Evolutionary conservation across 768 basidiomycete genomes (phyloP).

Genomic region (Lactarius deliciosus): DNA sequence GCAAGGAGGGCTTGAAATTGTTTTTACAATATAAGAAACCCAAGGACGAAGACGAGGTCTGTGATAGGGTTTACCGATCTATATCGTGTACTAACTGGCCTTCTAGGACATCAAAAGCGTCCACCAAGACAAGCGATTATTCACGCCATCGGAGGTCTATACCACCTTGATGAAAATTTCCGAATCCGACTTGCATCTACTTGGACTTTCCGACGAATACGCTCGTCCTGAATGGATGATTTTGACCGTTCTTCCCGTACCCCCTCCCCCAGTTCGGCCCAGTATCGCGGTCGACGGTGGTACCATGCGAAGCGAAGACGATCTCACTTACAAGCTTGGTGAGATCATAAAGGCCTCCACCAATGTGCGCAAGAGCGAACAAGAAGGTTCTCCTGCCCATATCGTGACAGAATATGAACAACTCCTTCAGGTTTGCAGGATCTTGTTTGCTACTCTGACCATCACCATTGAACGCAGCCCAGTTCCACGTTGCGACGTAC

Average conservation of each 20-base stretch:
- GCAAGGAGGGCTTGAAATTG: conserved; percentile 94
- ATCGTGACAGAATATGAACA: conserved; percentile 96
- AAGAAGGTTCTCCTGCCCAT: conserved; percentile 95
- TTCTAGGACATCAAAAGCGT: conserved; percentile 72
- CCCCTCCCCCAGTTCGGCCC: conserved; percentile 96
- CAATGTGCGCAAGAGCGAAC: conserved; percentile 87
- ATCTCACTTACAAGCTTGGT: conserved; percentile 96
- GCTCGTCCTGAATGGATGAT: conserved; percentile 99
- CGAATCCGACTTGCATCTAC: conserved; percentile 78
- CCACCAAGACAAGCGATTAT: conserved; percentile 78
- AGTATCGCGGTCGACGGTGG: conserved; percentile 98
- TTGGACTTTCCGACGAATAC: conserved; percentile 93
- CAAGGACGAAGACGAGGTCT: conserved; percentile 95
- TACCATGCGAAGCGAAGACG: conserved; percentile 95
- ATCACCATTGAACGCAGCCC: not conserved
- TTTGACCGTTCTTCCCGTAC: conserved; percentile 94
- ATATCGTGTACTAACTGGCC: conserved; percentile 19
- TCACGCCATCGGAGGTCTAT: conserved; percentile 87
- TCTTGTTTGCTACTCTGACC: not conserved
- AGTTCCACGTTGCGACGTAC: conserved; percentile 99
- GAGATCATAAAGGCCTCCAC: conserved; percentile 96
- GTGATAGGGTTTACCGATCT: conserved; percentile 3
- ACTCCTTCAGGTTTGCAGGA: conserved; percentile 75
- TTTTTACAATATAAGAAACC: conserved; percentile 92
- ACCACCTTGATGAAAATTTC: conserved; percentile 96